Evolutionary conservation across 345 rosid species (phyloP).

Genomic region (Microcos paniculata): DNA sequence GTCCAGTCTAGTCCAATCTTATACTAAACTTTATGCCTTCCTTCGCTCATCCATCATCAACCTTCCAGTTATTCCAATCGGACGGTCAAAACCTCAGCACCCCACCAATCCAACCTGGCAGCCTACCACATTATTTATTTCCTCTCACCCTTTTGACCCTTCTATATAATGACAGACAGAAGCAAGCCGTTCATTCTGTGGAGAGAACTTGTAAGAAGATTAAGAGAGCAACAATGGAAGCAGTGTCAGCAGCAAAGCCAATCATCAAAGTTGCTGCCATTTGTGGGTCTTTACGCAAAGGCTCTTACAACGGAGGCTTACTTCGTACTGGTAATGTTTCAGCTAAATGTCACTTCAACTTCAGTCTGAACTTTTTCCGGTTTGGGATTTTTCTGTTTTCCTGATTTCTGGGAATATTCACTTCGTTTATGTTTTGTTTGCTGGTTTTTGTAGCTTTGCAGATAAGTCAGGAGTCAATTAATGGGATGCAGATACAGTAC

Average conservation of each 20-base stretch:
- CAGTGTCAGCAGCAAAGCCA: constrained; percentile 34
- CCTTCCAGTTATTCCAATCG: not conserved
- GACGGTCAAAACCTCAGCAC: not conserved
- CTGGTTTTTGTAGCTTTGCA: constrained; percentile 38
- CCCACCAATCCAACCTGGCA: not conserved
- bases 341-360: not conserved
- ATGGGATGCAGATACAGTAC: constrained; percentile 51
- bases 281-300: constrained; percentile 81
- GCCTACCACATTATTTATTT: not conserved
- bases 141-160: not conserved
- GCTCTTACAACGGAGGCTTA: constrained; percentile 67
- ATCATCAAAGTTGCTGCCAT: constrained; percentile 66
- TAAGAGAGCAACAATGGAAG: constrained; percentile 33
- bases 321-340: constrained; percentile 52
- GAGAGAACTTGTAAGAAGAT: not conserved
- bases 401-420: not conserved
- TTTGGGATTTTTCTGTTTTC: not conserved
- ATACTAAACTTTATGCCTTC: no score
- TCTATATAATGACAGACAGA: not conserved
- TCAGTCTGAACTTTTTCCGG: not conserved
- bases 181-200: no score
- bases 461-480: constrained; percentile 36
- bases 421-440: not conserved
- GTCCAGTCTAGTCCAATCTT: no score
- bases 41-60: no score